These are phyloP conservation scores for Beta lomatogona DNA, from an alignment of 179 eudicot genomes.

Conservation along the genomic window DNA sequence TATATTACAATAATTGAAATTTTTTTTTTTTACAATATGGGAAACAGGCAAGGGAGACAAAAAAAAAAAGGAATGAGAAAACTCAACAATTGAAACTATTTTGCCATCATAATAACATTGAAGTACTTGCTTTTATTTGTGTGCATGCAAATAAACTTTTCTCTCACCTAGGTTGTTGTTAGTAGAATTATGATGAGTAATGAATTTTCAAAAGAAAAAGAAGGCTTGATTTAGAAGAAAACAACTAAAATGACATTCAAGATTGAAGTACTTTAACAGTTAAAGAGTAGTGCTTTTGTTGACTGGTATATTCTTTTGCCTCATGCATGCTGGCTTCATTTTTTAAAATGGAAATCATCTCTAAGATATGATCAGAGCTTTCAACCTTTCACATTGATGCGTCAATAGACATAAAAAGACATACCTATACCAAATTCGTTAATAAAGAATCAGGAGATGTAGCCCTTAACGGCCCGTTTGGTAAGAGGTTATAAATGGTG, in stretches of 20 bases:
- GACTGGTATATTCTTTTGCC: slow-evolving; percentile 18
- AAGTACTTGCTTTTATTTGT: not conserved
- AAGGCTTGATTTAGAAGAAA: slow-evolving; percentile 4
- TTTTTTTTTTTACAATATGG: no score
- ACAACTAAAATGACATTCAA: not conserved
- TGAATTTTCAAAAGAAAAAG: not conserved
- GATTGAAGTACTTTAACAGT: not conserved
- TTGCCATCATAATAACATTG: no score
- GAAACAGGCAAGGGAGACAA: no score
- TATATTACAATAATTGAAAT: no score
- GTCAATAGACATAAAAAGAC: slow-evolving; percentile 4
- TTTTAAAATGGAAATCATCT: not conserved
- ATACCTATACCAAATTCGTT: slow-evolving; percentile 8
- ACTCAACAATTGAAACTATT: no score
- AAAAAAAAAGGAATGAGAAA: no score
- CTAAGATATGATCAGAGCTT: not conserved
- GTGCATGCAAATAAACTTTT: slow-evolving; percentile 5
- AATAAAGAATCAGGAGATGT: not conserved
- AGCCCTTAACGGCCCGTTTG: no score
- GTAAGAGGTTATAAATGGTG: no score
- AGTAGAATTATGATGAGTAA: not conserved
- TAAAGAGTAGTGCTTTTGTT: not conserved
- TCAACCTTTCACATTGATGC: slow-evolving; percentile 8
- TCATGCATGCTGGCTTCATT: not conserved
- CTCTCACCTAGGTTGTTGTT: not conserved